These are phyloP conservation scores for Helianthus annuus DNA, from an alignment of 129 eudicot species.

Conservation along the genomic window DNA sequence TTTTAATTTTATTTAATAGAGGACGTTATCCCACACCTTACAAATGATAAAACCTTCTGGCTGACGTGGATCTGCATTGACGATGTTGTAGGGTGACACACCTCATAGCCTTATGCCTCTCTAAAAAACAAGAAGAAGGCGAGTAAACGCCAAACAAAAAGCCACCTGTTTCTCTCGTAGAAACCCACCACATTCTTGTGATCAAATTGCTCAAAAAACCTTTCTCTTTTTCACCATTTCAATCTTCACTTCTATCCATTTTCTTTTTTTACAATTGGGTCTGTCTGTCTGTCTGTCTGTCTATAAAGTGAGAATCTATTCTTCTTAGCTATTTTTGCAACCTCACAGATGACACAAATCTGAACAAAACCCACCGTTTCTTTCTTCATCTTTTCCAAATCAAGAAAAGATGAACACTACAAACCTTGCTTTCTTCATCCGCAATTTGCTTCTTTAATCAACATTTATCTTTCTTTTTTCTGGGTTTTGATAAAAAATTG, in stretches of 20 bases:
- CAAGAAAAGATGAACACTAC: no score
- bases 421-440: slow-evolving; percentile 33
- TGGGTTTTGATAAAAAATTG: slow-evolving; percentile 15
- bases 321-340: slow-evolving; percentile 17
- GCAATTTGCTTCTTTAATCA: slow-evolving; percentile 17
- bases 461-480: slow-evolving; percentile 19
- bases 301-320: slow-evolving; percentile 29
- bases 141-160: slow-evolving; percentile 48
- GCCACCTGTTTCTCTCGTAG: slow-evolving; percentile 54
- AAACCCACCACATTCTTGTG: slow-evolving; percentile 57
- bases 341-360: slow-evolving; percentile 9
- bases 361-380: slow-evolving; percentile 26
- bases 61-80: no score
- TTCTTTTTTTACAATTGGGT: slow-evolving; percentile 41
- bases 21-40: no score
- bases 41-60: no score
- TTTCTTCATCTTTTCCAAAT: no score
- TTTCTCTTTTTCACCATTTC: slow-evolving; percentile 34
- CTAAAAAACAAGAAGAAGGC: slow-evolving; percentile 34
- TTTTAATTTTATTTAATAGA: no score
- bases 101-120: neutral
- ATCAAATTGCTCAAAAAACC: slow-evolving; percentile 22
- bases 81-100: no score
- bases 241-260: slow-evolving; percentile 31
- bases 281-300: slow-evolving; percentile 20